Conservation (phyloP, 129 eudicot species). For the Flaveria bidentis region DNA sequence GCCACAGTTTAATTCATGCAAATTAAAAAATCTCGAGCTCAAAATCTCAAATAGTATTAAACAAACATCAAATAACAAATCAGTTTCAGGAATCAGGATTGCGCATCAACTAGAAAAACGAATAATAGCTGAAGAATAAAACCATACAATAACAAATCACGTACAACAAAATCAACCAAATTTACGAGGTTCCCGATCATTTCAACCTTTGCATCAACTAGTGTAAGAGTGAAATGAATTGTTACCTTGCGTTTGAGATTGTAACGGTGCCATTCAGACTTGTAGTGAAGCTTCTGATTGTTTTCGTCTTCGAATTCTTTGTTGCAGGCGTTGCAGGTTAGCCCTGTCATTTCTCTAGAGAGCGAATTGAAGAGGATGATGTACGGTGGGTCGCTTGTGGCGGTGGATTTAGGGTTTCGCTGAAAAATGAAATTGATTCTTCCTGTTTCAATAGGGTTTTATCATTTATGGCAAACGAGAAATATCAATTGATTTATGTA, state of each 20-base stretch:
- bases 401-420: constrained; percentile 1
- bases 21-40: not conserved
- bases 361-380: not conserved
- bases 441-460: not conserved
- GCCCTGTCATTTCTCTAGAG: constrained; percentile 48
- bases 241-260: constrained; percentile 98
- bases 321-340: constrained; percentile 91
- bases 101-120: too few relatives aligned
- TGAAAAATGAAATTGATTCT: not conserved
- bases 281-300: constrained; percentile 87
- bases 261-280: constrained; percentile 99
- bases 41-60: not conserved
- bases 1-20: not conserved
- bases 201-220: not conserved
- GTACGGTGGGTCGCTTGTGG: not conserved
- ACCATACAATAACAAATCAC: too few relatives aligned
- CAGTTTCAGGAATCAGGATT: too few relatives aligned
- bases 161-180: not conserved
- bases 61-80: not conserved
- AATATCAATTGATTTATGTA: too few relatives aligned
- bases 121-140: too few relatives aligned
- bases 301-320: constrained; percentile 65
- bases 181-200: not conserved
- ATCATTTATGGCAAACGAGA: too few relatives aligned
- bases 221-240: not conserved